Conservation (phyloP, 768 basidiomycete genomes). For the Leccinellum albellum region DNA sequence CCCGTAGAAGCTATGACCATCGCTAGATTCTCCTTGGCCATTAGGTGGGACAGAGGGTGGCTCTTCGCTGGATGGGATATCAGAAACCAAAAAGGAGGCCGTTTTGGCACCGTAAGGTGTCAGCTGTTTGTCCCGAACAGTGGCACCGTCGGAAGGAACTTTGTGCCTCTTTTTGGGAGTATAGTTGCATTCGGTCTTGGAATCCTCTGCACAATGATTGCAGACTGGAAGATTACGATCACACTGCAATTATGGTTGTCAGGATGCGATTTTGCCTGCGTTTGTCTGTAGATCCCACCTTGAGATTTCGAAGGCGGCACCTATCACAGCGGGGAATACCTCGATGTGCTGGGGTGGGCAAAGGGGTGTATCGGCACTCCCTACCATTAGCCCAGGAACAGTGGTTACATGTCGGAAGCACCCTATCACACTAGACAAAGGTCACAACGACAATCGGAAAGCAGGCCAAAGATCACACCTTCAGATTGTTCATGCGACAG, state of each 20-base stretch:
- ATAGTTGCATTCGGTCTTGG: conserved; percentile 61
- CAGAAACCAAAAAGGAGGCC: conserved; percentile 47
- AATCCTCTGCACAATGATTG: conserved; percentile 56
- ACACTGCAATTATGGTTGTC: conserved; percentile 41
- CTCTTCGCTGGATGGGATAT: conserved; percentile 34
- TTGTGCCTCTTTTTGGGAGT: conserved; percentile 69
- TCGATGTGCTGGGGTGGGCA: conserved; percentile 72
- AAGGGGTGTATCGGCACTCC: conserved; percentile 68
- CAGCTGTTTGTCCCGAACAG: conserved; percentile 35
- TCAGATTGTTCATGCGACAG: conserved; percentile 68
- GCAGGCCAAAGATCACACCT: conserved; percentile 42
- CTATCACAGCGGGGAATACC: conserved; percentile 73
- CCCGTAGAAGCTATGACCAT: conserved; percentile 44
- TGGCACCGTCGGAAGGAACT: conserved; percentile 41
- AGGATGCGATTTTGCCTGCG: neutral
- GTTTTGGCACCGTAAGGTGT: conserved; percentile 44
- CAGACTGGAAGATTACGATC: conserved; percentile 70
- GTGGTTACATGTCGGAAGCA: conserved; percentile 68
- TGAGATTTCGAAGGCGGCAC: conserved; percentile 63
- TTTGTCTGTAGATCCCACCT: conserved; percentile 39
- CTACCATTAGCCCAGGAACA: conserved; percentile 62
- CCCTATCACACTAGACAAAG: conserved; percentile 57
- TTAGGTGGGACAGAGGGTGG: conserved; percentile 9
- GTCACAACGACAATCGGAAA: conserved; percentile 10
- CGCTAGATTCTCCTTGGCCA: conserved; percentile 24